These are phyloP conservation scores for Carex myosuroides DNA, from an alignment of 176 grass and related monocot genomes.

Conservation along the genomic window DNA sequence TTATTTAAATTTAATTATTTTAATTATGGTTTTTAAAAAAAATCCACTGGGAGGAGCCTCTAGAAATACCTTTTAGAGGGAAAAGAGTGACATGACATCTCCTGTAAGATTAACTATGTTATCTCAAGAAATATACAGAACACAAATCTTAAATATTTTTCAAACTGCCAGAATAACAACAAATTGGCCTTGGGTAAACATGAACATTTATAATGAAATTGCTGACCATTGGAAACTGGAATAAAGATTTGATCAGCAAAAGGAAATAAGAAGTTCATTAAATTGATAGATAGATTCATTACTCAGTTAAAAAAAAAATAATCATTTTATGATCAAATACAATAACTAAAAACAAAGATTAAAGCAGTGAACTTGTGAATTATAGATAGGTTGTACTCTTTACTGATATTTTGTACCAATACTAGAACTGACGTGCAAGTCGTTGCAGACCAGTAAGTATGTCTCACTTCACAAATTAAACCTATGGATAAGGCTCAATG, in stretches of 20 bases:
- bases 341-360: too few relatives aligned
- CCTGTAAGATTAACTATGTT: slow-evolving; percentile 35
- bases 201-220: neutral
- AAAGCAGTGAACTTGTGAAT: too few relatives aligned
- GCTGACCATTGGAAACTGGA: neutral
- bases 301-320: neutral
- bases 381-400: too few relatives aligned
- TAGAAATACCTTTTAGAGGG: slow-evolving; percentile 9
- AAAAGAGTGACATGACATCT: slow-evolving; percentile 16
- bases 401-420: too few relatives aligned
- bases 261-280: neutral
- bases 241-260: neutral
- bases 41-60: slow-evolving; percentile 32
- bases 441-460: too few relatives aligned
- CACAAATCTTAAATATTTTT: neutral
- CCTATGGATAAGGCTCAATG: too few relatives aligned
- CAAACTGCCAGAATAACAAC: slow-evolving; percentile 3
- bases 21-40: too few relatives aligned
- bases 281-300: neutral
- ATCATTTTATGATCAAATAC: too few relatives aligned
- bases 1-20: too few relatives aligned
- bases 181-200: neutral
- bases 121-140: neutral
- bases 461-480: too few relatives aligned
- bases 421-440: too few relatives aligned